Evolutionary conservation across 1,284 basidiomycete species (phyloP).

Genomic region (Malassezia psittaci): DNA sequence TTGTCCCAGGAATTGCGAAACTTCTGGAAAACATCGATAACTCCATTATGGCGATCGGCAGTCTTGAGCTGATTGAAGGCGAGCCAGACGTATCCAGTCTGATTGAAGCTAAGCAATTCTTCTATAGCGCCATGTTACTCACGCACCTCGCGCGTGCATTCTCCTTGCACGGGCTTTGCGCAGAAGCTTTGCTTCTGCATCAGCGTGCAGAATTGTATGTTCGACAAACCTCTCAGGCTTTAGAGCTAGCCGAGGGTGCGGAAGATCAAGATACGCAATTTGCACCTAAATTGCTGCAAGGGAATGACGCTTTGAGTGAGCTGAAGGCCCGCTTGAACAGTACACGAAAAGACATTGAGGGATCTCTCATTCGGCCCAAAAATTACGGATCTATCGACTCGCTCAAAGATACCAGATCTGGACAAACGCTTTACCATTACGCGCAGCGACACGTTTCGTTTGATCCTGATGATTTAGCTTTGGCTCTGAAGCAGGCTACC

Average conservation of each 20-base stretch:
- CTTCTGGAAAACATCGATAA: slow-evolving; percentile 39
- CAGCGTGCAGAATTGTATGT: slow-evolving; percentile 37
- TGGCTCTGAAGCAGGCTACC: slow-evolving; percentile 20
- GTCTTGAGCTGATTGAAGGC: slow-evolving; percentile 36
- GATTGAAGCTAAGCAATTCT: slow-evolving; percentile 41
- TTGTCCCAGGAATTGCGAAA: slow-evolving; percentile 39
- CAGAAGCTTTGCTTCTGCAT: slow-evolving; percentile 37
- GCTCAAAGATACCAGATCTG: slow-evolving; percentile 28
- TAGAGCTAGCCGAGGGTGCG: slow-evolving; percentile 40
- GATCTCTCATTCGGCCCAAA: not conserved
- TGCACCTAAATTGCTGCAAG: slow-evolving; percentile 18
- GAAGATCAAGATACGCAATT: slow-evolving; percentile 34
- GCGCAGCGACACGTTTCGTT: slow-evolving; percentile 42
- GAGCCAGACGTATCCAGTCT: slow-evolving; percentile 43
- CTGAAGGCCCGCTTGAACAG: slow-evolving; percentile 17
- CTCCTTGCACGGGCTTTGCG: slow-evolving; percentile 22
- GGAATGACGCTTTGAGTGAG: not conserved
- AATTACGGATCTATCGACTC: slow-evolving; percentile 1
- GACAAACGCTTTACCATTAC: slow-evolving; percentile 31
- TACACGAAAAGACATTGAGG: slow-evolving; percentile 8
- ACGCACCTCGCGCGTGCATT: slow-evolving; percentile 36
- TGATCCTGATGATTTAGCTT: slow-evolving; percentile 28
- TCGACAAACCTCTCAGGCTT: slow-evolving; percentile 36
- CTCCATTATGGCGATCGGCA: slow-evolving; percentile 32
- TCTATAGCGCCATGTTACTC: slow-evolving; percentile 38